Evolutionary conservation across 192 early-diverging fungal genomes (phyloP), one percentile per base, ranked within the genome.

Genomic region (Rhizophlyctis rosea): DNA sequence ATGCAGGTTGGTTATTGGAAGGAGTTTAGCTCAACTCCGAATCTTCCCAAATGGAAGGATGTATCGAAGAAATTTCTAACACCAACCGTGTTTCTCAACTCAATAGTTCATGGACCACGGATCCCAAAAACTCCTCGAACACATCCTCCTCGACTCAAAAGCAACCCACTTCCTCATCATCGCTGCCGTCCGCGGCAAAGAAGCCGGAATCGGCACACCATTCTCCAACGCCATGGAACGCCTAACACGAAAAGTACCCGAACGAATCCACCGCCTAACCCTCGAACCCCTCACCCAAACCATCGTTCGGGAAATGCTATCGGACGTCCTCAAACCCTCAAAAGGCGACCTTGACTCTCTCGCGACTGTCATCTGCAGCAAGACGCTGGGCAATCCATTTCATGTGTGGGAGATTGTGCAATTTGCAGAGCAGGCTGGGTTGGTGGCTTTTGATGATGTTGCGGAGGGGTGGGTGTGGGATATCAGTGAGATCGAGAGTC

Each of bases 391-490:
- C 18, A 81, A 75, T 27, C 76, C 74, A 14, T 50, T 69, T 27
- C 61, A 74, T 54, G 39, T 81, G 30, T 36, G 54, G 7, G 74
- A 81, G 58, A 73, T 75, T 57, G 59, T 77, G 3, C 36, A 66
- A 30, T 68, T 68, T 60, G 61, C 62, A 18, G 71, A 78, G 34
- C 59, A 59, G 48, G 52, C 58, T 34, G 66, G 64, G 21, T 50
- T 72, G 31, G 52, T 81, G 11, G 65, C 65, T 30, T 74, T 81
- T 52, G 69, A 78, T 47, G 70, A 74, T 25, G 62, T 66, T 4
- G 51, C 57, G 29, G 65, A 34, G 18, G 71, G 64, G 23, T 81
- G 80, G 80, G 69, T 70, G 16, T 81, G 80, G 80, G 73, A 77
- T 61, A 25, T 81, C 9, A 35, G 56, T 7, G 61, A 59, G 3